These are phyloP conservation scores for Tetradesmus lagerheimii DNA, from an alignment of 139 green algal genomes.

Conservation along the genomic window DNA sequence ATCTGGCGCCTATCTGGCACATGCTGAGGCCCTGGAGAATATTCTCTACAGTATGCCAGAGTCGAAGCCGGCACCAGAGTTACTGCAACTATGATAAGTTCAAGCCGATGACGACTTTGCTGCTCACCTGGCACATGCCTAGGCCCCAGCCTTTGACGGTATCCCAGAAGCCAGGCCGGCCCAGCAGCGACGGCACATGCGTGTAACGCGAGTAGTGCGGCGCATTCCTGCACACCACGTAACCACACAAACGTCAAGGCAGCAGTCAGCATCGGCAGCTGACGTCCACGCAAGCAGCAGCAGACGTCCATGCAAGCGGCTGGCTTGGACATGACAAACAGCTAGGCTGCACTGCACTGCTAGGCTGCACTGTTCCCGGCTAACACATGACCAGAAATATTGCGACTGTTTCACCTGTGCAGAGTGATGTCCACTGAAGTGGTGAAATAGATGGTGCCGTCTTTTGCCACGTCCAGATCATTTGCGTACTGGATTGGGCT, in stretches of 20 bases:
- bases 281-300: no score
- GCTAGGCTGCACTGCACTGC: neutral
- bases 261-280: neutral
- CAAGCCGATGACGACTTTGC: no score
- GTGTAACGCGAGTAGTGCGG: slow-evolving; percentile 11
- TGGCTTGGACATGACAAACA: no score
- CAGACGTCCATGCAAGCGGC: no score
- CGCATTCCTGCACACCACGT: slow-evolving; percentile 10
- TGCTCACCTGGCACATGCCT: slow-evolving; percentile 44
- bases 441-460: slow-evolving; percentile 81
- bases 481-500: slow-evolving; percentile 71
- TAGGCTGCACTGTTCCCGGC: neutral
- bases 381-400: no score
- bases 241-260: neutral
- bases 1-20: neutral
- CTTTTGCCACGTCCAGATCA: slow-evolving; percentile 71
- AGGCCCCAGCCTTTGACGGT: slow-evolving; percentile 43
- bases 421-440: slow-evolving; percentile 30
- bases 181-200: slow-evolving; percentile 26
- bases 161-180: slow-evolving; percentile 30
- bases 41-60: no score
- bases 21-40: no score
- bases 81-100: no score
- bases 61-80: no score
- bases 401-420: slow-evolving; percentile 24